A percentile compares a stretch with the other conserved stretches of the same genome.
Evolutionary conservation across 495 filamentous ascomycete species (phyloP).

Genomic region (Penicillium parvum): DNA sequence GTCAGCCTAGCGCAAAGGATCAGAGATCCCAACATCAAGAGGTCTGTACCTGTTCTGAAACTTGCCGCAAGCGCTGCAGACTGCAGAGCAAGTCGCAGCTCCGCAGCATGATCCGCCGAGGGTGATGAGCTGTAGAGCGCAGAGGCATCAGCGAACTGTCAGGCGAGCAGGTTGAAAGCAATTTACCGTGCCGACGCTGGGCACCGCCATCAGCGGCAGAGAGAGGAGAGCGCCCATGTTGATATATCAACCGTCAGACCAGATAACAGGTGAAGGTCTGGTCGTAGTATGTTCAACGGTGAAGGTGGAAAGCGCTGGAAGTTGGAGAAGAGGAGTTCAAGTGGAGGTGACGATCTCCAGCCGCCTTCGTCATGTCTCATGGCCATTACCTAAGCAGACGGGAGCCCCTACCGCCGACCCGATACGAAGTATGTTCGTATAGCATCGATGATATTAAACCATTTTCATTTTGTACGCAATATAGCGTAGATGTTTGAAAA

Average conservation of each 20-base stretch:
- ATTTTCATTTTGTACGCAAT: background rate
- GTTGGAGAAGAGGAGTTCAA: constrained; percentile 2
- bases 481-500: background rate
- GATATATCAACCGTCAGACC: background rate
- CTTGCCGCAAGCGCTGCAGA: constrained; percentile 92
- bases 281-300: no score
- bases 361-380: constrained; percentile 16
- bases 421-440: constrained; percentile 18
- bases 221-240: constrained; percentile 87
- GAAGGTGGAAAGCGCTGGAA: no score
- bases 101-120: constrained; percentile 86
- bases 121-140: constrained; percentile 57
- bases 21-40: background rate
- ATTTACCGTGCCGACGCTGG: constrained; percentile 80
- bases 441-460: background rate
- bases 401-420: no score
- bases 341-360: constrained; percentile 7
- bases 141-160: constrained; percentile 8
- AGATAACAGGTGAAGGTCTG: background rate
- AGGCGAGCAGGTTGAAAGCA: constrained; percentile 2
- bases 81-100: constrained; percentile 88
- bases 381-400: no score
- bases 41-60: constrained; percentile 82
- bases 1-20: constrained; percentile 10
- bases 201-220: constrained; percentile 80